Conservation (phyloP, 495 filamentous ascomycete genomes). For the Thozetella sp. region DNA sequence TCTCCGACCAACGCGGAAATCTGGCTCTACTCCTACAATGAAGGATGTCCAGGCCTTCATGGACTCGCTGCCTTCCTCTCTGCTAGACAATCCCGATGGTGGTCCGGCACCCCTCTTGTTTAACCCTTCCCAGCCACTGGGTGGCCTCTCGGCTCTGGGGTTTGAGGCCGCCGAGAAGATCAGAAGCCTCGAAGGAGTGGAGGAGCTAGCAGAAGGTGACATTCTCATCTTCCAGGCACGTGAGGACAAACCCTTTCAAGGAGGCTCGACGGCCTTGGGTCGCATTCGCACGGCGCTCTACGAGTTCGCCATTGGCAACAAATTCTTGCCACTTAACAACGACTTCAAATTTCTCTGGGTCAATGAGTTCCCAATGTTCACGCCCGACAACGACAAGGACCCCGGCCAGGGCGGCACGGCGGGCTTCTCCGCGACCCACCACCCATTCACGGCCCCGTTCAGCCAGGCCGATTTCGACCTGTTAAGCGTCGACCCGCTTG, state of each 20-base stretch:
- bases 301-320: conserved; percentile 59
- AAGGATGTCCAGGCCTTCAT: conserved; percentile 72
- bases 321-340: conserved; percentile 53
- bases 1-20: conserved; percentile 40
- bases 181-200: conserved; percentile 14
- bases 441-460: conserved; percentile 92
- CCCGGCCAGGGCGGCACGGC: conserved; percentile 82
- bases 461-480: conserved; percentile 72
- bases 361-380: conserved; percentile 88
- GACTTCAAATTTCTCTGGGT: conserved; percentile 81
- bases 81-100: conserved; percentile 67
- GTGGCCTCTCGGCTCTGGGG: conserved; percentile 74
- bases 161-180: conserved; percentile 66
- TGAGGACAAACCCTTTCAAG: conserved; percentile 56
- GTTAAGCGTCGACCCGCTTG: conserved; percentile 69
- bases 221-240: conserved; percentile 82
- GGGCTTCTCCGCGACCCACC: conserved; percentile 86
- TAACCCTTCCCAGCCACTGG: conserved; percentile 68
- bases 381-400: conserved; percentile 64
- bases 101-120: conserved; percentile 76
- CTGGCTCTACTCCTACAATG: conserved; percentile 17
- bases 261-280: conserved; percentile 80
- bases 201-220: conserved; percentile 59
- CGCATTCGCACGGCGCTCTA: conserved; percentile 73
- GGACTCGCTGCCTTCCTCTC: conserved; percentile 60